Conservation (phyloP, 73 alveolate species). For the Stentor roeselii region DNA sequence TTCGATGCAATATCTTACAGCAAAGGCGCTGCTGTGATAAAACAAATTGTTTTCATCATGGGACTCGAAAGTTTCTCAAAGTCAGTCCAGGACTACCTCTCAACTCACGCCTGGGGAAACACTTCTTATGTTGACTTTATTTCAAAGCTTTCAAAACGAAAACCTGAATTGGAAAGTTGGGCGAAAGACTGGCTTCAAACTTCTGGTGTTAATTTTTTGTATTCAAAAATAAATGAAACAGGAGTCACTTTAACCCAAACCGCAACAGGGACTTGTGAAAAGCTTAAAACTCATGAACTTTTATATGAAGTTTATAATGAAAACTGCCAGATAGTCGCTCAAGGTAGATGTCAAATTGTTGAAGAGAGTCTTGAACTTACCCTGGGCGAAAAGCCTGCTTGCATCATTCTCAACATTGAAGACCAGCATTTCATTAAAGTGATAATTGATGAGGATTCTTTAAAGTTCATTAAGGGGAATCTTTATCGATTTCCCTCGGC, state of each 20-base stretch:
- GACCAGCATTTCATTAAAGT: background rate
- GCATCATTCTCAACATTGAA: background rate
- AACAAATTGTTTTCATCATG: slow-evolving; percentile 72
- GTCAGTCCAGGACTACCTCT: slow-evolving; percentile 77
- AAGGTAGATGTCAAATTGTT: background rate
- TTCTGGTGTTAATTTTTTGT: slow-evolving; percentile 64
- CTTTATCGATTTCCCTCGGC: background rate
- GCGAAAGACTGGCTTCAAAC: slow-evolving; percentile 55
- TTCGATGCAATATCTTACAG: slow-evolving; percentile 96
- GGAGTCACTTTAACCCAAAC: too few species aligned
- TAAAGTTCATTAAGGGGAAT: background rate
- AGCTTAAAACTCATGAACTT: slow-evolving; percentile 13
- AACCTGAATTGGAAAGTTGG: slow-evolving; percentile 41
- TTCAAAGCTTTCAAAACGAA: too few species aligned
- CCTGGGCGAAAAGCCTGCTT: background rate
- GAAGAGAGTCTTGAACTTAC: background rate
- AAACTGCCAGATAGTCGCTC: background rate
- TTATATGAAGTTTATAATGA: background rate
- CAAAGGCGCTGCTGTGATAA: slow-evolving; percentile 91
- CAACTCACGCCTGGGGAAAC: slow-evolving; percentile 70
- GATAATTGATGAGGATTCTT: background rate
- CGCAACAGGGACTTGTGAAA: too few species aligned
- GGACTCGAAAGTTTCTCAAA: slow-evolving; percentile 80
- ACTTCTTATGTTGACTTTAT: slow-evolving; percentile 64
- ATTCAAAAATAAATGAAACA: too few species aligned